phyloP scores from a whole-genome alignment of 2,329 filamentous ascomycete species.

The Teratosphaeria nubilosa region DNA sequence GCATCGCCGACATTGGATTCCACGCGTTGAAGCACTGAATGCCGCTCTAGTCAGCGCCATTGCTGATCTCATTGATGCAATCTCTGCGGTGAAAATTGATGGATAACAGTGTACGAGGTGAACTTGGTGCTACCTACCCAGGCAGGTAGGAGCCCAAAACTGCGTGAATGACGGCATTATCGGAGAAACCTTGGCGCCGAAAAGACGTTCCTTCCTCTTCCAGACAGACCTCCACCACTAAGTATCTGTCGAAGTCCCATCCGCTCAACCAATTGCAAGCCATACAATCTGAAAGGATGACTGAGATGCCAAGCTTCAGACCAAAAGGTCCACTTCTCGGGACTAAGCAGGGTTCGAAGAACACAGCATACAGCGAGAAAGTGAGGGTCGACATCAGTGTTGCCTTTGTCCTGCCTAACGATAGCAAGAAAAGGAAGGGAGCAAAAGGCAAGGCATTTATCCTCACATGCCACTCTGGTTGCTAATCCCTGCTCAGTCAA shows the following conservation, averaged over 20 bases:
- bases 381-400: neutral
- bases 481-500: slow-evolving; percentile 1
- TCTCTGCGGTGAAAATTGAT: neutral
- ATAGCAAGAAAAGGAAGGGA: neutral
- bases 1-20: slow-evolving; percentile 4
- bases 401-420: neutral
- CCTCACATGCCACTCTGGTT: neutral
- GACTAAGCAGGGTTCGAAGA: neutral
- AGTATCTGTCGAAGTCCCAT: neutral
- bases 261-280: neutral
- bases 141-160: neutral
- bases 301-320: neutral
- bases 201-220: neutral
- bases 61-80: neutral
- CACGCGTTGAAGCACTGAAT: neutral
- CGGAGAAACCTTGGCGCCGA: neutral
- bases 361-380: neutral
- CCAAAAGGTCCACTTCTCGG: slow-evolving; percentile 1
- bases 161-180: neutral
- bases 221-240: neutral
- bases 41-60: neutral
- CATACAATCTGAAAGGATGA: neutral
- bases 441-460: neutral
- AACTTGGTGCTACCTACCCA: neutral
- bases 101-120: neutral